Conservation (phyloP, 2,329 filamentous ascomycete species). For the Neospermospora avenae region DNA sequence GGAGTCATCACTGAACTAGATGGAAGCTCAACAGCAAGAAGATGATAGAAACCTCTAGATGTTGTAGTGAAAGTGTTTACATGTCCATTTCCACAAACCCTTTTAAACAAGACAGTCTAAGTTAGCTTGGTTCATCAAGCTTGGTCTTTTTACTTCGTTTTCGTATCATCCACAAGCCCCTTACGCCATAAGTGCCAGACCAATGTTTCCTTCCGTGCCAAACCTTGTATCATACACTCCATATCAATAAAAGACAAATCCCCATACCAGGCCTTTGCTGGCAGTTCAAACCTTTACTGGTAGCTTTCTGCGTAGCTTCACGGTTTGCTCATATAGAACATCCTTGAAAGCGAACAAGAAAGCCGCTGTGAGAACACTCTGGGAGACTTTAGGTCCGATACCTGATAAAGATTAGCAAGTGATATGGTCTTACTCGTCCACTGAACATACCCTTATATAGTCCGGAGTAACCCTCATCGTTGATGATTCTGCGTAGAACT, state of each 20-base stretch:
- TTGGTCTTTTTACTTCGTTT: not conserved
- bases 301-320: constrained; percentile 54
- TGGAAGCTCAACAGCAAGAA: no score
- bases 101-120: not conserved
- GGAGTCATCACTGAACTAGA: no score
- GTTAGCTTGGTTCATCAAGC: not conserved
- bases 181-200: not conserved
- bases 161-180: not conserved
- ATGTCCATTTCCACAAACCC: not conserved
- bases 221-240: constrained; percentile 1
- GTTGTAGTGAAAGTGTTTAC: not conserved
- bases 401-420: constrained; percentile 50
- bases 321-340: constrained; percentile 80
- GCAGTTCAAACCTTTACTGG: constrained; percentile 24
- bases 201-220: not conserved
- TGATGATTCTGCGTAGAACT: constrained; percentile 74
- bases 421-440: not conserved
- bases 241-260: constrained; percentile 1
- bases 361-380: constrained; percentile 93
- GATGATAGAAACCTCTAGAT: not conserved
- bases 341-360: constrained; percentile 99
- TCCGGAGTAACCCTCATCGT: constrained; percentile 86
- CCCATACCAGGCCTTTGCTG: not conserved
- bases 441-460: constrained; percentile 77
- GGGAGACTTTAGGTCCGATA: constrained; percentile 92